phyloP scores from a whole-genome alignment of 2,329 filamentous ascomycete species.

The Trichoderma harzianum region DNA sequence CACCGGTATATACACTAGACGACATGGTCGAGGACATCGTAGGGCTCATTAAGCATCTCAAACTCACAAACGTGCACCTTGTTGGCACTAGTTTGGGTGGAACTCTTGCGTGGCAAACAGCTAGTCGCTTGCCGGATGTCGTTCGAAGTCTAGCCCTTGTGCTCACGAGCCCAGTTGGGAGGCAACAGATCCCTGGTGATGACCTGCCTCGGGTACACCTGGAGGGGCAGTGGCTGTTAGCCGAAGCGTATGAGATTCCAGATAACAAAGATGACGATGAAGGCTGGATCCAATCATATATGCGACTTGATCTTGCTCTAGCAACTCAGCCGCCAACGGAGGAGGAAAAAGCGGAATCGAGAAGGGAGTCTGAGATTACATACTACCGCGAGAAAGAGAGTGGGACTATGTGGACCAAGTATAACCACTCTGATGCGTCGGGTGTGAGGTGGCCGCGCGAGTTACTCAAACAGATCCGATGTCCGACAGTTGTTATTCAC shows the following conservation, averaged over 20 bases:
- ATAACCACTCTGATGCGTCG: slow-evolving; percentile 1
- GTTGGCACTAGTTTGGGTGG: not conserved
- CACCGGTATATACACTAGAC: not conserved
- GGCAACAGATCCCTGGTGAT: not conserved
- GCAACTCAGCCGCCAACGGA: not conserved
- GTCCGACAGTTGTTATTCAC: not conserved
- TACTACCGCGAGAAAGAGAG: slow-evolving; percentile 3
- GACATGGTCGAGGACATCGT: not conserved
- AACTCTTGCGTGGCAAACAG: not conserved
- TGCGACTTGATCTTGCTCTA: not conserved
- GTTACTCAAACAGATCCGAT: not conserved
- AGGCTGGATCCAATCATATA: not conserved
- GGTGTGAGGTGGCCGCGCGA: not conserved
- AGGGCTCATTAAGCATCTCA: not conserved
- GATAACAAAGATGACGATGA: not conserved
- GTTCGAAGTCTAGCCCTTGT: not conserved
- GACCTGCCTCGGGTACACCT: not conserved
- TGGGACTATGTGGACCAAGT: not conserved
- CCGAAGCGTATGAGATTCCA: not conserved
- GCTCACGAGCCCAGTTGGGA: not conserved
- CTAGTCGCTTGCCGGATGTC: not conserved
- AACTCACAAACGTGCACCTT: not conserved
- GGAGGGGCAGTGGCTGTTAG: not conserved
- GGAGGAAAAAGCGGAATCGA: not conserved
- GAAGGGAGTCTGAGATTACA: not conserved